Evolutionary conservation across 192 early-diverging fungal genomes (phyloP), one percentile per base, ranked within the genome.

Genomic region (Thamnidium elegans): DNA sequence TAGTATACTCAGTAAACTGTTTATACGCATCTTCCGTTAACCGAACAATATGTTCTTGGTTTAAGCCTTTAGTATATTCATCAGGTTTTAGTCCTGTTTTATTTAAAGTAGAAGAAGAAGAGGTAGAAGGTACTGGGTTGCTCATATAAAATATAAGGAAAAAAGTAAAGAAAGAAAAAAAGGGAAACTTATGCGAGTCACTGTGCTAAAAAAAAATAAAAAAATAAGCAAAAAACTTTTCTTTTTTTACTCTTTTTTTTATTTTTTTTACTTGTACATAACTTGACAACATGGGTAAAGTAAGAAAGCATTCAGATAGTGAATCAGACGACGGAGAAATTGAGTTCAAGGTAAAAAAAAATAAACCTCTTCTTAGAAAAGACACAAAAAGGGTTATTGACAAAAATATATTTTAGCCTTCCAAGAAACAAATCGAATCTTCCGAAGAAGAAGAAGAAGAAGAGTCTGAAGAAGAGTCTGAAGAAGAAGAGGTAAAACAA

Each of bases 1-100:
- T 56, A 7, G 69, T 70, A 56, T 75, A 75, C 9, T 75, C 55
- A 19, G 68, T 39, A 19, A 75, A 19, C 17, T 70, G 70, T 45
- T 45, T 65, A 42, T 70, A 75, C 1, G 59, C 65, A 34, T 70
- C 65, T 23, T 75, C 52, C 5, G 68, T 70, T 15, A 75, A 62
- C 17, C 59, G 14, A n/a, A 52, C 20, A 19, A 75, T 65, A 52
- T 75, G 65, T 39, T 75, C 73, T 26, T 75, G 31, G 31, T 58
- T 50, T 2, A 73, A 46, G 14, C 45, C 54, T 9, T 55, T 56
- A 19, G 61, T 44, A 43, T 65, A 65, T 20, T 64, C 50, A 15
- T 67, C 66, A 7, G 65, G 71, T 31, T 55, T 67, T 15, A 66
- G 42, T 43, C 43, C 32, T 39, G 30, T 51, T 48, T 56, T 48